Evolutionary conservation across 306 rosid genomes (phyloP).

Genomic region (Macrotyloma uniflorum): DNA sequence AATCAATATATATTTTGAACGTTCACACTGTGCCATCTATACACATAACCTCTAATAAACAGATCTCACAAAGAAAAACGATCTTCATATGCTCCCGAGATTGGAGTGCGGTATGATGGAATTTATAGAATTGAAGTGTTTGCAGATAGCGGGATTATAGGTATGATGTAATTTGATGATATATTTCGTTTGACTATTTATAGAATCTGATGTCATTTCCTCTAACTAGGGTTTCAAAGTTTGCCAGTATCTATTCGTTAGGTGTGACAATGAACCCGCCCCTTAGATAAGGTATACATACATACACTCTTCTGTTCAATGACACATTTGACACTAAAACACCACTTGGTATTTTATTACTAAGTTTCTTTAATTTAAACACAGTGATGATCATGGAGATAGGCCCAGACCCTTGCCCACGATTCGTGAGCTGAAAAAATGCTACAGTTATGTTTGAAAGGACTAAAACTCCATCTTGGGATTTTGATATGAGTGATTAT

Average conservation of each 20-base stretch:
- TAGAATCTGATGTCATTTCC: too few species aligned
- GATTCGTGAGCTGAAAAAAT: constrained; percentile 51
- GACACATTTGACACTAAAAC: too few species aligned
- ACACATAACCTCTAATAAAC: not conserved
- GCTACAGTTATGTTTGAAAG: constrained; percentile 50
- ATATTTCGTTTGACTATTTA: too few species aligned
- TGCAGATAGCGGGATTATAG: constrained; percentile 72
- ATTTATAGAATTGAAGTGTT: constrained; percentile 77
- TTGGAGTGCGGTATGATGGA: constrained; percentile 80
- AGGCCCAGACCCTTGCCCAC: constrained; percentile 61
- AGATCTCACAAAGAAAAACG: constrained; percentile 85
- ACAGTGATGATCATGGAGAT: too few species aligned
- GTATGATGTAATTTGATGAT: too few species aligned
- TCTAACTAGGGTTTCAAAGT: too few species aligned
- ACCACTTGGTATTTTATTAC: too few species aligned
- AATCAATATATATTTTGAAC: not conserved
- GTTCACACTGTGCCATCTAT: not conserved
- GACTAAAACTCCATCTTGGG: constrained; percentile 59
- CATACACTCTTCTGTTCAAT: too few species aligned
- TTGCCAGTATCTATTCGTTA: too few species aligned
- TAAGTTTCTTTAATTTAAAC: too few species aligned
- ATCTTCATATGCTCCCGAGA: constrained; percentile 73
- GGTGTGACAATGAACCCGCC: too few species aligned
- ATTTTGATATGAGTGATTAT: constrained; percentile 58
- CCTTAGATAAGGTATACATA: too few species aligned